Evolutionary conservation across 2,329 filamentous ascomycete species (phyloP).

Genomic region (Penicillium psychrosexuale): DNA sequence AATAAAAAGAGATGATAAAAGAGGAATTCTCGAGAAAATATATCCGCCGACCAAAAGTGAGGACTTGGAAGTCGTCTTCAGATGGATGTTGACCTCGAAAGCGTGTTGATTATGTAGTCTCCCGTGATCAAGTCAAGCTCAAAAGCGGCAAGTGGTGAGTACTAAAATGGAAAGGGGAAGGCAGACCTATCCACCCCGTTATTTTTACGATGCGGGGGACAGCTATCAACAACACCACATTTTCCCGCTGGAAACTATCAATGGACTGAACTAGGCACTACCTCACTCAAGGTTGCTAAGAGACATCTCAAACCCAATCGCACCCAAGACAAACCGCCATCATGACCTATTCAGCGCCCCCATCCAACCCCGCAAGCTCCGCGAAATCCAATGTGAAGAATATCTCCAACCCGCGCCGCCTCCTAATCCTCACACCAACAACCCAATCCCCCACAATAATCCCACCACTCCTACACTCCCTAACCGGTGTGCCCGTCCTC

Average conservation of each 20-base stretch:
- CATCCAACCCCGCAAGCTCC: conserved; percentile 3
- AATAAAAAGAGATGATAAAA: too few species aligned
- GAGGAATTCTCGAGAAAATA: not conserved
- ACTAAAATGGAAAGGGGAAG: not conserved
- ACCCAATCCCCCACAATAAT: conserved; percentile 36
- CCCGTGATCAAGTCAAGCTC: not conserved
- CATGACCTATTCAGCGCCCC: conserved; percentile 14
- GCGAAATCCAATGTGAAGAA: conserved; percentile 16
- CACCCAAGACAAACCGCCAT: not conserved
- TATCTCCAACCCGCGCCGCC: conserved; percentile 41
- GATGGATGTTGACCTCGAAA: not conserved
- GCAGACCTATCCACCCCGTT: conserved; percentile 9
- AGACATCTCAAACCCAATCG: not conserved
- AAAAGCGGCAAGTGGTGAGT: not conserved
- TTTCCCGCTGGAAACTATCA: not conserved
- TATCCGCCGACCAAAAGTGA: not conserved
- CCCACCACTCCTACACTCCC: conserved; percentile 35
- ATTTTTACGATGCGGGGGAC: conserved; percentile 19
- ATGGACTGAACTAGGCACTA: not conserved
- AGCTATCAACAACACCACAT: not conserved
- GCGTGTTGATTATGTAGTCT: not conserved
- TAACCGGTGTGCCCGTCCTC: conserved; percentile 34
- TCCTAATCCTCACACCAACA: conserved; percentile 41
- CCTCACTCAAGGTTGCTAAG: not conserved
- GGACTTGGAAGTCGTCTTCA: not conserved